These are phyloP conservation scores for Corylus avellana DNA, from an alignment of 306 rosid genomes.

Conservation along the genomic window DNA sequence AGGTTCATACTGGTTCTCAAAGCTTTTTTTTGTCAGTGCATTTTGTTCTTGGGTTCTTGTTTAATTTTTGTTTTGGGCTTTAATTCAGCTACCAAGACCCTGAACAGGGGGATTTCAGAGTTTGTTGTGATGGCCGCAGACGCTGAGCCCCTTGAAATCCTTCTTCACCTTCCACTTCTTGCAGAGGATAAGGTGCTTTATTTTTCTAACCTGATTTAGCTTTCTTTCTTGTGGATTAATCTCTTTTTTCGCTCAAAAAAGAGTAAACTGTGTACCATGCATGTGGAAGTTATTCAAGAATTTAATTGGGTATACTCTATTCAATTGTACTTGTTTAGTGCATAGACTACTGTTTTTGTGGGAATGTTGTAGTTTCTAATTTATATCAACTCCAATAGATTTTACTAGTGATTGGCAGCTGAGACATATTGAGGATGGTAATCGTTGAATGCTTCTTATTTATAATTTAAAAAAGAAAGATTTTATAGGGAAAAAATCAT, in stretches of 20 bases:
- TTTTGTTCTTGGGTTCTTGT: background rate
- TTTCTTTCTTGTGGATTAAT: too few species aligned
- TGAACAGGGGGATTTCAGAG: background rate
- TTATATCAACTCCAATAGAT: too few species aligned
- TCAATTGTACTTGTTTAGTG: too few species aligned
- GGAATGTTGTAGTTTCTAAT: too few species aligned
- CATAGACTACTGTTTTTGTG: too few species aligned
- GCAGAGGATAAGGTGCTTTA: background rate
- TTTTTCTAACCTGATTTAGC: background rate
- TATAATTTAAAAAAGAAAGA: too few species aligned
- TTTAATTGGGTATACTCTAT: background rate
- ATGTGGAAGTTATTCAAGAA: background rate
- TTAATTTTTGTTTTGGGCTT: background rate
- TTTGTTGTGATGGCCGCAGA: background rate
- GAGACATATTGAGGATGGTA: too few species aligned
- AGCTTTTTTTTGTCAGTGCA: background rate
- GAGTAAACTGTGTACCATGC: background rate
- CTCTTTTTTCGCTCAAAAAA: too few species aligned
- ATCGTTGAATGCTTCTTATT: too few species aligned
- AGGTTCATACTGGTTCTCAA: background rate
- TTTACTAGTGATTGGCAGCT: too few species aligned
- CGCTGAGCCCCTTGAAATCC: background rate
- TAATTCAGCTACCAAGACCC: background rate
- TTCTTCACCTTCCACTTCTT: background rate
- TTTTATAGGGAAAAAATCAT: too few species aligned